A percentile compares a stretch with the other conserved stretches of the same genome.
Evolutionary conservation across 805 yeast genomes (phyloP).

Genomic region (Candida railenensis): DNA sequence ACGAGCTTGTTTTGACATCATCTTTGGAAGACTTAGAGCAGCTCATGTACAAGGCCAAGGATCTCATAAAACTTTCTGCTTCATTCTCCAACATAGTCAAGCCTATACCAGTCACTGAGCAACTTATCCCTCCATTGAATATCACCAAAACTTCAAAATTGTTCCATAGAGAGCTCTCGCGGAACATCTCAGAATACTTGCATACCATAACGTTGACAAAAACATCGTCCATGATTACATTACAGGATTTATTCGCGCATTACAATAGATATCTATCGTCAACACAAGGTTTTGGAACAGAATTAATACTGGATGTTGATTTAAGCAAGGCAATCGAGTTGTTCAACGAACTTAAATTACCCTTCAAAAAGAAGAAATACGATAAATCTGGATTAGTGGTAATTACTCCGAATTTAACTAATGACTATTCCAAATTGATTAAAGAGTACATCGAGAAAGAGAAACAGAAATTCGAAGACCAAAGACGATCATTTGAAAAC

Average conservation of each 20-base stretch:
- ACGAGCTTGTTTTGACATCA: constrained; percentile 58
- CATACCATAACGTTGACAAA: constrained; percentile 26
- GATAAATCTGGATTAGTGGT: constrained; percentile 34
- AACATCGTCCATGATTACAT: constrained; percentile 36
- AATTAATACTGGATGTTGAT: constrained; percentile 69
- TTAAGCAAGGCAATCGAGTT: constrained; percentile 58
- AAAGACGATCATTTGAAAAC: background rate
- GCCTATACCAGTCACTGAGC: constrained; percentile 5
- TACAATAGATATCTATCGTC: constrained; percentile 35
- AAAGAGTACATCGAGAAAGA: constrained; percentile 20
- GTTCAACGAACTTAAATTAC: constrained; percentile 58
- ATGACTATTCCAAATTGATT: constrained; percentile 25
- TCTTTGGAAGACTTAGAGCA: constrained; percentile 78
- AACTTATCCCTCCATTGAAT: constrained; percentile 30
- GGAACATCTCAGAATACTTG: constrained; percentile 77
- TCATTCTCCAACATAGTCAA: constrained; percentile 30
- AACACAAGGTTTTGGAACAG: constrained; percentile 52
- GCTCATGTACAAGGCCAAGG: constrained; percentile 74
- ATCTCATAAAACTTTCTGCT: constrained; percentile 58
- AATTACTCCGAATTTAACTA: constrained; percentile 22
- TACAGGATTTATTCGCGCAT: constrained; percentile 41
- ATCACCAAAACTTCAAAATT: constrained; percentile 33
- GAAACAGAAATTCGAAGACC: constrained; percentile 19
- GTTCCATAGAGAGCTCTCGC: constrained; percentile 67
- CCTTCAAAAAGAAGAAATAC: constrained; percentile 42